Evolutionary conservation across 805 yeast species (phyloP).

Genomic region (Metschnikowia henanensis): DNA sequence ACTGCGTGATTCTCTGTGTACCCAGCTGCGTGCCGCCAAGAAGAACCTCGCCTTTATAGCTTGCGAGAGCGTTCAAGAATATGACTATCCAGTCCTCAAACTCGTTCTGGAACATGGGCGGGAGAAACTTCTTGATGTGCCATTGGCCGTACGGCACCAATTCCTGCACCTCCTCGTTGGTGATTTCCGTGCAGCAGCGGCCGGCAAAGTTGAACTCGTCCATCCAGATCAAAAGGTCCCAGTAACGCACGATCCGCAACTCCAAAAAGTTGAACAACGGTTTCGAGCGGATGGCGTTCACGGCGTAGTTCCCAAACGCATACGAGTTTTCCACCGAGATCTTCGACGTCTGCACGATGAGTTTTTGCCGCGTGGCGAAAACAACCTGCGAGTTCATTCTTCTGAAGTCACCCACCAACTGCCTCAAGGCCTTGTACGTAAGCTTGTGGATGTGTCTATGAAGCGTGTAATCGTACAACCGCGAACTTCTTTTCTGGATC

Average conservation of each 20-base stretch:
- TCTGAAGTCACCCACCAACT: constrained; percentile 75
- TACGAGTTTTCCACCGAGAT: constrained; percentile 81
- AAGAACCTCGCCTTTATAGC: constrained; percentile 46
- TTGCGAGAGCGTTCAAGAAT: constrained; percentile 68
- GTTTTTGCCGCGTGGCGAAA: constrained; percentile 75
- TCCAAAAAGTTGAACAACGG: constrained; percentile 85
- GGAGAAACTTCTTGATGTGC: constrained; percentile 77
- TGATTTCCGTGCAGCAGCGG: constrained; percentile 47
- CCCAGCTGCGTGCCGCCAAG: constrained; percentile 36
- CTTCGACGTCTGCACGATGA: constrained; percentile 74
- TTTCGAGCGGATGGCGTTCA: constrained; percentile 73
- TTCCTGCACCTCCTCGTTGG: constrained; percentile 43
- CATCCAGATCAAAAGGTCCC: constrained; percentile 97
- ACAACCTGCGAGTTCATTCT: constrained; percentile 78
- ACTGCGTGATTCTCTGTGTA: constrained; percentile 69
- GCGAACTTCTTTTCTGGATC: constrained; percentile 78
- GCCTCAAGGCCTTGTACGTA: constrained; percentile 78
- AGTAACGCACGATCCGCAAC: constrained; percentile 67
- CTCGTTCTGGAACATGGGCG: constrained; percentile 73
- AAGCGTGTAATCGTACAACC: constrained; percentile 71
- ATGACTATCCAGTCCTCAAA: constrained; percentile 85
- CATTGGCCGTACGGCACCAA: constrained; percentile 60
- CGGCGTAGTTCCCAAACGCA: constrained; percentile 84
- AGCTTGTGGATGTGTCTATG: constrained; percentile 87
- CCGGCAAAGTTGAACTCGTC: constrained; percentile 90